A percentile compares a stretch with the other conserved stretches of the same genome.
Evolutionary conservation across 129 eudicot species (phyloP).

Genomic region (Kitagawia praeruptora): DNA sequence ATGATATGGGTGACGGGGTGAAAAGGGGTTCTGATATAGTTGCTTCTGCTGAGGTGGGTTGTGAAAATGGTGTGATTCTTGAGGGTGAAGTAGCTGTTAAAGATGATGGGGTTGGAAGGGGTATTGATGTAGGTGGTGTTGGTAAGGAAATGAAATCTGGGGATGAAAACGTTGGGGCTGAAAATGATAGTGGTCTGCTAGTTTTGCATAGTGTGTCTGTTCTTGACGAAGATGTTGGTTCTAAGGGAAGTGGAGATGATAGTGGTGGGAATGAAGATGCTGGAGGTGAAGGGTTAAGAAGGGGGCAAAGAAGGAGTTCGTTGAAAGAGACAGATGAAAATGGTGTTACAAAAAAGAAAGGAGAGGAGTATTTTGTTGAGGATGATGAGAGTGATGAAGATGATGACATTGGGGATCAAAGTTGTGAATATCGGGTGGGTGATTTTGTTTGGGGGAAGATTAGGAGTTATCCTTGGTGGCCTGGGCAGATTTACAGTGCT

Average conservation of each 20-base stretch:
- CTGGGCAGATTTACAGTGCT: constrained; percentile 63
- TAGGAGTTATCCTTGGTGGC: constrained; percentile 83
- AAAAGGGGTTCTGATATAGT: neutral
- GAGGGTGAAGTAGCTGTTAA: neutral
- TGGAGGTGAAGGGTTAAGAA: neutral
- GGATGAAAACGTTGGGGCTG: constrained; percentile 8
- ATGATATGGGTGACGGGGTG: neutral
- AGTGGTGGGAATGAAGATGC: neutral
- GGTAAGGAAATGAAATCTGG: neutral
- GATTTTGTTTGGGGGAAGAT: constrained; percentile 92
- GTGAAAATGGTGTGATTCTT: neutral
- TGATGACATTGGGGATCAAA: constrained; percentile 18
- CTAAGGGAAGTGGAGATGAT: constrained; percentile 9
- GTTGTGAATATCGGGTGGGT: constrained; percentile 44
- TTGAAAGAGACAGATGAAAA: no score
- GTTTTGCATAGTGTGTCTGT: constrained; percentile 6
- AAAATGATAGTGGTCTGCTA: constrained; percentile 8
- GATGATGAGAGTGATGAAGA: constrained; percentile 4
- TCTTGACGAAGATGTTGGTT: constrained; percentile 12
- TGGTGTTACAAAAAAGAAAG: neutral
- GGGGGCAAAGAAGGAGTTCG: neutral
- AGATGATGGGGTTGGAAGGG: neutral
- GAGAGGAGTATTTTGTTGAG: constrained; percentile 6
- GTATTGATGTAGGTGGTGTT: neutral
- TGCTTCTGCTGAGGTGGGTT: neutral